Evolutionary conservation across 805 yeast genomes (phyloP), one percentile per base, ranked within the genome.

Genomic region (Starmerella bombi): DNA sequence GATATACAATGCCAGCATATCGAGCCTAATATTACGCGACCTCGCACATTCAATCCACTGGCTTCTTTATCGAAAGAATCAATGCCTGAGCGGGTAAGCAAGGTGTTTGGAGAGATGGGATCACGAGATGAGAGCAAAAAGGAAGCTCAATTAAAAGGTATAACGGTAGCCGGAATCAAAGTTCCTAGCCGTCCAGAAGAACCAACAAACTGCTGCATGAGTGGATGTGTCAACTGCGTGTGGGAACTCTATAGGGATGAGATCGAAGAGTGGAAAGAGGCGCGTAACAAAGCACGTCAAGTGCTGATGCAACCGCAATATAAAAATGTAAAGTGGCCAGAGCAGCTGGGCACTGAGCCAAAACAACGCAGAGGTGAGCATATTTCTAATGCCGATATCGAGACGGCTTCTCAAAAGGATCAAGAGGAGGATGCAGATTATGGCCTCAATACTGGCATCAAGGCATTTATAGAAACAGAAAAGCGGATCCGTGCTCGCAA

Each of bases 191-290:
- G 69, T 55, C 97, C 98, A 0, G 65, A 62, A 4, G 94, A 83
- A 51, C 97, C 97, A 1, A 94, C 86, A 51, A 85, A 88, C 59
- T 88, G 98, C 59, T 88, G 98, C 60, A 85, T 85, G 94, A 77
- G 91, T 43, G 98, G 98, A 1, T 88, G 98, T 59, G 76, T 83
- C 23, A 85, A 88, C 60, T 88, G 98, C 59, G 97, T 88, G 2
- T 91, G 97, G 97, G 95, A 86, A 52, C 63, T 82, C 40, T 88
- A 74, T 57, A 77, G 80, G 49, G 96, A 88, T 39, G 97, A 91
- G 57, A 54, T 86, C 37, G 77, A 74, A 47, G 83, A 83, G 25
- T 91, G 95, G 94, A 74, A 75, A 52, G 56, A 60, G 29, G 57
- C 66, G 41, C 95, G 94, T 0, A 80, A 69, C 43, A 40, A 69